Conservation (phyloP, 768 basidiomycete genomes). For the Kwoniella europaea region DNA sequence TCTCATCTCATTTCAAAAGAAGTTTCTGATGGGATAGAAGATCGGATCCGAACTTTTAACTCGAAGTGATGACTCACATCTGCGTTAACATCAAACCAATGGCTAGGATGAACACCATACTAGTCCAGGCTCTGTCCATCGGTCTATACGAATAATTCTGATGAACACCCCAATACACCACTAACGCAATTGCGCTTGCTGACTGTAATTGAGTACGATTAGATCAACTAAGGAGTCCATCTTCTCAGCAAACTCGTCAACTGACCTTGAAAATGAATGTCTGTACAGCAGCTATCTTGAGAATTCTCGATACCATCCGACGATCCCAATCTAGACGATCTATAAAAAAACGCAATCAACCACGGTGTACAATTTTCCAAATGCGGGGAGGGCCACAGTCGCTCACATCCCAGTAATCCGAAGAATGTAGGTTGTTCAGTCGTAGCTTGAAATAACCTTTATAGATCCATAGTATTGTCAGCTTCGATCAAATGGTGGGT, state of each 20-base stretch:
- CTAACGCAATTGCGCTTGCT: slow-evolving; percentile 35
- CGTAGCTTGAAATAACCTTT: slow-evolving; percentile 47
- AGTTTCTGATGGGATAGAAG: too few relatives aligned
- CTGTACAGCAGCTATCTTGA: slow-evolving; percentile 38
- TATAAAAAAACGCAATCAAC: background rate
- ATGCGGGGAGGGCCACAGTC: background rate
- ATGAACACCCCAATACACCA: slow-evolving; percentile 42
- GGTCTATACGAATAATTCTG: slow-evolving; percentile 32
- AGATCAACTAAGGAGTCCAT: background rate
- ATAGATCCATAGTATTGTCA: too few relatives aligned
- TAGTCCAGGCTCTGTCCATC: slow-evolving; percentile 37
- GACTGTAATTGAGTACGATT: slow-evolving; percentile 5
- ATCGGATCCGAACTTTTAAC: too few relatives aligned
- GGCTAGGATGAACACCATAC: slow-evolving; percentile 34
- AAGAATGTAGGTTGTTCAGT: slow-evolving; percentile 45
- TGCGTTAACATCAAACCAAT: slow-evolving; percentile 41
- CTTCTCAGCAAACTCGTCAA: background rate
- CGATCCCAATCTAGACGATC: slow-evolving; percentile 37
- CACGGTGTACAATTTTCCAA: background rate
- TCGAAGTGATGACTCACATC: slow-evolving; percentile 43
- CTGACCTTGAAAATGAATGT: slow-evolving; percentile 40
- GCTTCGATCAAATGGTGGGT: background rate
- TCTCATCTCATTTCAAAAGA: too few relatives aligned
- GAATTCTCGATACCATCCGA: slow-evolving; percentile 13
- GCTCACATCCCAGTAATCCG: slow-evolving; percentile 33